phyloP scores from a whole-genome alignment of 1,284 basidiomycete species.

The Sphagnurus paluster region DNA sequence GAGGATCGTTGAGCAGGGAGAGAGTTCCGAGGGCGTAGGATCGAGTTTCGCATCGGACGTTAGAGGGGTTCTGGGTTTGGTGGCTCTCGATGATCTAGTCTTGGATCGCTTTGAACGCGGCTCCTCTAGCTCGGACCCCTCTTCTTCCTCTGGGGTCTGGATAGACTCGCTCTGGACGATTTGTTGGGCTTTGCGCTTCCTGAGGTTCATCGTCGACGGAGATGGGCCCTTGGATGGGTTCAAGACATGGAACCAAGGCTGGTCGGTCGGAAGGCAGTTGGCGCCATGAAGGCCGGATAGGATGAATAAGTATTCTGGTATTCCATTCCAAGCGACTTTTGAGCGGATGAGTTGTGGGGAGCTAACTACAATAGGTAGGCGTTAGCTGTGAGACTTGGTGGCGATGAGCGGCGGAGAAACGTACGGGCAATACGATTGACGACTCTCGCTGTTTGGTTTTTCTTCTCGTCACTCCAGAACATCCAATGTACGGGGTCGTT shows the following conservation, averaged over 20 bases:
- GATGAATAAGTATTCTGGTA: slow-evolving; percentile 36
- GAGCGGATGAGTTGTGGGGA: slow-evolving; percentile 36
- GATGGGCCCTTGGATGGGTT: slow-evolving; percentile 32
- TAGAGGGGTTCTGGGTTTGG: slow-evolving; percentile 8
- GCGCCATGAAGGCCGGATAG: slow-evolving; percentile 34
- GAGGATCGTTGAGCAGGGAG: slow-evolving; percentile 2
- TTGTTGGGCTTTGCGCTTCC: slow-evolving; percentile 35
- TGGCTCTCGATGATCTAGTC: slow-evolving; percentile 14
- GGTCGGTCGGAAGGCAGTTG: slow-evolving; percentile 25
- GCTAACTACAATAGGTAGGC: slow-evolving; percentile 27
- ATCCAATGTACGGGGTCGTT: slow-evolving; percentile 44
- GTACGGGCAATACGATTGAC: slow-evolving; percentile 44
- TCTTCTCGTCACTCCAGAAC: slow-evolving; percentile 43
- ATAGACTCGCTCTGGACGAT: slow-evolving; percentile 27
- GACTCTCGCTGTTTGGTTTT: slow-evolving; percentile 34
- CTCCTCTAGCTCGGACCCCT: slow-evolving; percentile 22
- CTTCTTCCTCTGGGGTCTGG: slow-evolving; percentile 18
- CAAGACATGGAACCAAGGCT: slow-evolving; percentile 34
- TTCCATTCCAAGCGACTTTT: slow-evolving; percentile 40
- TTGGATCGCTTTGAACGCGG: slow-evolving; percentile 24
- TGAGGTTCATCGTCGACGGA: slow-evolving; percentile 29
- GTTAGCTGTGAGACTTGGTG: slow-evolving; percentile 3
- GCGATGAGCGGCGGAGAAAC: slow-evolving; percentile 23
- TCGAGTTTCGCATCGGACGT: slow-evolving; percentile 5
- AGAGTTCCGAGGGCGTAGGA: slow-evolving; percentile 1